These are phyloP conservation scores for Penicillium sp. DNA, from an alignment of 2,329 filamentous ascomycete genomes.

Conservation along the genomic window DNA sequence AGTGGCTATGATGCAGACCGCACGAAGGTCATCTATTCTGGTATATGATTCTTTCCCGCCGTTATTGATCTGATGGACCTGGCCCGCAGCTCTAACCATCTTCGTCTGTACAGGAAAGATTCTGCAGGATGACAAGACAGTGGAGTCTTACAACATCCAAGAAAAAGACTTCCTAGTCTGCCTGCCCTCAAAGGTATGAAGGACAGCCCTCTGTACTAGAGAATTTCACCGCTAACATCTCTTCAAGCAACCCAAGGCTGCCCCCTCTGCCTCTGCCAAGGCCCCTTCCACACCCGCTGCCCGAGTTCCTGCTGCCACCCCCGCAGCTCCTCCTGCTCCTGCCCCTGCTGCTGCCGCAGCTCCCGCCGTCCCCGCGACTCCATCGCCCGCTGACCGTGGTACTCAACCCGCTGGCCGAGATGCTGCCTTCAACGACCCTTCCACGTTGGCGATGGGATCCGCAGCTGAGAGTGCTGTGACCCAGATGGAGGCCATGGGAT, in stretches of 20 bases:
- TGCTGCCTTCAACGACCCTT: constrained; percentile 66
- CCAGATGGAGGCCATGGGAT: constrained; percentile 98
- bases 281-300: constrained; percentile 40
- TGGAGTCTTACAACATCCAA: constrained; percentile 96
- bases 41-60: constrained; percentile 54
- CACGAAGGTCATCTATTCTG: constrained; percentile 98
- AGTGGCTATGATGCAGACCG: constrained; percentile 80
- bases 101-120: constrained; percentile 74
- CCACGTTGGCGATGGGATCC: constrained; percentile 80
- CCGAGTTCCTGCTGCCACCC: constrained; percentile 40
- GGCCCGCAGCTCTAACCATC: constrained; percentile 1
- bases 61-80: background rate
- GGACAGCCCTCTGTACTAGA: background rate
- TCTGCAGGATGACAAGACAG: constrained; percentile 93
- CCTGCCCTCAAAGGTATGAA: constrained; percentile 88
- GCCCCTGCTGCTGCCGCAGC: constrained; percentile 53
- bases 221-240: background rate
- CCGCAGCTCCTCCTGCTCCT: constrained; percentile 52
- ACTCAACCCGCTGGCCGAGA: constrained; percentile 37
- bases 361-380: constrained; percentile 48
- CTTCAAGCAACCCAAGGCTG: constrained; percentile 65
- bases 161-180: constrained; percentile 99
- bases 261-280: constrained; percentile 38
- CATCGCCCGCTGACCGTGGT: constrained; percentile 47
- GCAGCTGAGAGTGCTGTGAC: constrained; percentile 79